Evolutionary conservation across 2,329 filamentous ascomycete species (phyloP), one percentile per base, ranked within the genome.

Genomic region (Laburnicola sp.): DNA sequence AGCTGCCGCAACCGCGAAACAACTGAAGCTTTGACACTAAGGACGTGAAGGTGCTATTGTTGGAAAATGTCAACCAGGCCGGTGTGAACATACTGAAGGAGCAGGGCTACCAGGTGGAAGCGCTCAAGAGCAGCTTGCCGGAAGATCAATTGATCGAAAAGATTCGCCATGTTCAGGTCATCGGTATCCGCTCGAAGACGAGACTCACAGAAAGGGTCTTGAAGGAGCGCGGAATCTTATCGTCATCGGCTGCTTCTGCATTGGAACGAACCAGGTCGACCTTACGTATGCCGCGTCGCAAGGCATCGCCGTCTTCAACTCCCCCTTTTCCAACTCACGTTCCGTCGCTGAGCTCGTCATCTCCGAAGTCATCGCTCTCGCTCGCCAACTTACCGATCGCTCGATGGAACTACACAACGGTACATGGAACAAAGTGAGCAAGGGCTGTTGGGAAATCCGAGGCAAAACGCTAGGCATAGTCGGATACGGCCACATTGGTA

Each of bases 221-320:
- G 54, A 82, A 84, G 50, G 87, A 95, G 94, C 94, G 48, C 95
- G 92, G 78, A 96, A 97, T 73, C 82, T 99, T 47, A 88, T 97
- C 52, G 94, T 97, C 56, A 85, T 97, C 64, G 94, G 94, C 54
- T 99, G 94, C 79, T 99, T 99, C 82, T 99, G 94, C 75, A 99
- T 99, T 66, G 94, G 94, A 60, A 99, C 94, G 50, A 97, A 96
- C 78, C 91, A 96, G 74, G 91, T 96, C 59, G 87, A 96, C 71
- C 84, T 96, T 53, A 83, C 90, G 55, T 93, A 85, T 69, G 91
- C 91, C 27, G 91, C 91, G 41, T 81, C 82, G 62, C 85, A 89
- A 69, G 91, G 94, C 60, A 96, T 97, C 71, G 91, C 92, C 31
- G 94, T 99, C 58, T 99, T 99, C 85, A 99, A 99, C 78, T 97